Percentiles rank a stretch among this genome's conserved stretches.
Evolutionary conservation across 352 stramenopile genomes (phyloP).

Genomic region (Phytophthora pisi): DNA sequence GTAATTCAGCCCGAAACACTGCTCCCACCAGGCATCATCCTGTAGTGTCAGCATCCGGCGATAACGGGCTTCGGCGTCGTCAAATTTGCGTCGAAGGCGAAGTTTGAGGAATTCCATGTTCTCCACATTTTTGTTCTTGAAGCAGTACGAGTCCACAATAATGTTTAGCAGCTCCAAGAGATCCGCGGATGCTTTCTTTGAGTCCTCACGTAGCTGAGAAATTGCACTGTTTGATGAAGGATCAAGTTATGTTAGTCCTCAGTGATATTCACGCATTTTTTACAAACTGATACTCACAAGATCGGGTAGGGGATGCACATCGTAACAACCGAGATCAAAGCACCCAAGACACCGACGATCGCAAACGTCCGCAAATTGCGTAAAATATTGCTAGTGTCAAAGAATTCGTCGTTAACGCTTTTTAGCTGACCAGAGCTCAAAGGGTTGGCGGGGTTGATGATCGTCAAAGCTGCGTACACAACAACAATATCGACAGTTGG

Average conservation of each 20-base stretch:
- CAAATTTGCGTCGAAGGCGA: constrained; percentile 70
- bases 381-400: constrained; percentile 49
- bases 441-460: constrained; percentile 62
- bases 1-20: constrained; percentile 63
- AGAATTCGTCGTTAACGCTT: constrained; percentile 36
- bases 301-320: constrained; percentile 69
- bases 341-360: constrained; percentile 54
- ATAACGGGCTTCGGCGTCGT: constrained; percentile 49
- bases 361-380: constrained; percentile 60
- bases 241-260: constrained; percentile 48
- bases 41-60: constrained; percentile 56
- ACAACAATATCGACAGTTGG: background rate
- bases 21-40: constrained; percentile 82
- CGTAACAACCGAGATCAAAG: constrained; percentile 54
- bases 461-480: constrained; percentile 50
- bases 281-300: constrained; percentile 47
- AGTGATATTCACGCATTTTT: background rate
- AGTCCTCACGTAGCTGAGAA: constrained; percentile 48
- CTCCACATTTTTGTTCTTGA: constrained; percentile 83
- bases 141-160: constrained; percentile 83
- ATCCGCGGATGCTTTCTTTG: constrained; percentile 41
- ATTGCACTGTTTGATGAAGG: constrained; percentile 45
- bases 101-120: constrained; percentile 79
- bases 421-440: constrained; percentile 47
- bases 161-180: constrained; percentile 73